These are phyloP conservation scores for Aspergillus fumigatus DNA, from an alignment of 2,329 filamentous ascomycete species.

Conservation along the genomic window DNA sequence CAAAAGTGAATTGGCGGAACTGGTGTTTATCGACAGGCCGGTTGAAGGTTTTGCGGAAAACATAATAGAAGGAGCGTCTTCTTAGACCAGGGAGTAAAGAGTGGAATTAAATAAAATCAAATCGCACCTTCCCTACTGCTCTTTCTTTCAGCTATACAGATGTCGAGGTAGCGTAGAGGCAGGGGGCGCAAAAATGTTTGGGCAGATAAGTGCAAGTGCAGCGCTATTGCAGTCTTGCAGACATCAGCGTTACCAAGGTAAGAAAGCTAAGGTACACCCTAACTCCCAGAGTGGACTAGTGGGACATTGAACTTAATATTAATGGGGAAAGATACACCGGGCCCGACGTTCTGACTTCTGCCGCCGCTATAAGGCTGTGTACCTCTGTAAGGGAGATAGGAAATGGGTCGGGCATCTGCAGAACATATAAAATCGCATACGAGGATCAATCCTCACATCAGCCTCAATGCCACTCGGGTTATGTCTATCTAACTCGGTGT, in stretches of 20 bases:
- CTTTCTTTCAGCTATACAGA: neutral
- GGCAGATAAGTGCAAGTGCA: neutral
- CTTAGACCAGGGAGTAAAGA: neutral
- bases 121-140: neutral
- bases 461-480: neutral
- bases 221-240: neutral
- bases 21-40: conserved; percentile 52
- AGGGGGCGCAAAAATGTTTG: neutral
- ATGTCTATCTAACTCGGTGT: neutral
- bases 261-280: no score
- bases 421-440: neutral
- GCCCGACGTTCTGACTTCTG: neutral
- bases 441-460: neutral
- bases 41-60: conserved; percentile 34
- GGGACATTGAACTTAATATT: neutral
- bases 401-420: neutral
- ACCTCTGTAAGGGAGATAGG: neutral
- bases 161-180: neutral
- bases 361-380: neutral
- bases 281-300: neutral
- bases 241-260: neutral
- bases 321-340: conserved; percentile 18
- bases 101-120: neutral
- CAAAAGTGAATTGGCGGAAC: conserved; percentile 45
- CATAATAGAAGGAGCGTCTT: conserved; percentile 18